Conservation (phyloP, 495 filamentous ascomycete genomes). For the Xylaria flabelliformis region DNA sequence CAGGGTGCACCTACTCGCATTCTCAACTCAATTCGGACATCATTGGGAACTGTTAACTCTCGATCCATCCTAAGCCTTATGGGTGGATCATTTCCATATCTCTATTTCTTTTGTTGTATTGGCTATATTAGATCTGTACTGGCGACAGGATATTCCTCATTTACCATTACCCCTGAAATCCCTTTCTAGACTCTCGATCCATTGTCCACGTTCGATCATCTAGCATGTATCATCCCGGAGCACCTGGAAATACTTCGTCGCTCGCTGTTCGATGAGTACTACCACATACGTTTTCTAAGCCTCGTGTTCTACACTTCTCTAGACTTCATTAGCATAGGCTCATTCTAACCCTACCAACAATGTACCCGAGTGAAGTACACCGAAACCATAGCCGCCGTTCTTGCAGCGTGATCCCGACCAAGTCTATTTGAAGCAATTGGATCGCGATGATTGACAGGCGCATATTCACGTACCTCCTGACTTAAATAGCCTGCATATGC, state of each 20-base stretch:
- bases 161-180: background rate
- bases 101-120: slow-evolving; percentile 2
- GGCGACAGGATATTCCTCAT: slow-evolving; percentile 19
- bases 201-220: background rate
- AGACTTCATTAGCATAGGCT: background rate
- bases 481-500: slow-evolving; percentile 16
- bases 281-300: background rate
- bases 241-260: background rate
- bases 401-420: background rate
- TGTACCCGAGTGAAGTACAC: background rate
- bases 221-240: background rate
- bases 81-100: slow-evolving; percentile 9
- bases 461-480: background rate
- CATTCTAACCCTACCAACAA: background rate
- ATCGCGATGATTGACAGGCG: background rate
- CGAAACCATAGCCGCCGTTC: background rate
- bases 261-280: background rate
- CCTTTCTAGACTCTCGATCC: background rate
- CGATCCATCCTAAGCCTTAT: background rate
- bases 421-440: background rate
- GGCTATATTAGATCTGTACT: slow-evolving; percentile 23
- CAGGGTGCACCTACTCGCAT: background rate
- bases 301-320: background rate
- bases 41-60: background rate
- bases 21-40: background rate